Base-by-base conservation (phyloP, 225 moss, liverwort and hornwort species). In the Pseudoscleropodium purum region DNA sequence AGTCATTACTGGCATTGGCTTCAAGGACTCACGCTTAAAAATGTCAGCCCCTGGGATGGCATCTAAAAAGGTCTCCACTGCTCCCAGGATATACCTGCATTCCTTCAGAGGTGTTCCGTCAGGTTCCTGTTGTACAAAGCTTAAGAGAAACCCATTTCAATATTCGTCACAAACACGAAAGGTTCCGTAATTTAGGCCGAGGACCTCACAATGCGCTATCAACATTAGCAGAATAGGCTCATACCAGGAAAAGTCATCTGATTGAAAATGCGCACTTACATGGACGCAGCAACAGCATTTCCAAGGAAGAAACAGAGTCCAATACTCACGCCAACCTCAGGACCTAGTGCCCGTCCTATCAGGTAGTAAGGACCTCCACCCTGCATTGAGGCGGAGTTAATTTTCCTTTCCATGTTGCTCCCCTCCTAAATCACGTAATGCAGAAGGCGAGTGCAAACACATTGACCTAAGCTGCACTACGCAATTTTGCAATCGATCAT, bases 281-380 rank as follows among this genome's bases (percentile, higher is more conserved):
- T 89, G 75, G 98, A 92, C 85, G 95, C 98, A 85, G 98, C 98
- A 57, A 99, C 97, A 83, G 98, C 97, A 91, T 97, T 99, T 75
- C 97, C 98, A 66, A 99, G 96, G 89, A 99, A 99, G 93, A 99
- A 99, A 91, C 98, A 99, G 70, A 99, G 92, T 37, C 98, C 98
- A 93, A 99, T 99, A 83, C 98, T 99, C 83, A 99, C 98, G 75
- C 98, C 98, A 90, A 99, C 98, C 92, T 99, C 98, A 83, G 98
- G 98, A 93, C 98, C 98, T 66, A 99, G 95, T 62, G 98, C 98
- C 88, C 98, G 96, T 82, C 98, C 98, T 89, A 97, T 99, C 52
- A 97, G 93, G 87, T 97, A 99, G 83, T 99, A 99, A 77, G 97
- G 98, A 87, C 98, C 98, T 89, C 98, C 98, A 88, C 98, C 98